phyloP scores from a whole-genome alignment of 306 rosid species.

The Betula pendula region DNA sequence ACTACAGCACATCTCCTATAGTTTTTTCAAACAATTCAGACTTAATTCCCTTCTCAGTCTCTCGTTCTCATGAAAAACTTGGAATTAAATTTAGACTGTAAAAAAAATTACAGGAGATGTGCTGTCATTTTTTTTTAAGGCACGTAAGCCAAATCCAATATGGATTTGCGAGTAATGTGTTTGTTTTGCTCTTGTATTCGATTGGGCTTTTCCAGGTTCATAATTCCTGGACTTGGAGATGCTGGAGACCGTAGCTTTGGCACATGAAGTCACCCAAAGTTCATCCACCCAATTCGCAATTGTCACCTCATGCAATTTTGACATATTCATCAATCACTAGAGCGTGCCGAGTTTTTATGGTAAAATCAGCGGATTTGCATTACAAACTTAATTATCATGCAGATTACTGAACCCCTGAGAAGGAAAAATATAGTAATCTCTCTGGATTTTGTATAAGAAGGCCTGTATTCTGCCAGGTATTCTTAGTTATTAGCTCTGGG shows the following conservation, averaged over 20 bases:
- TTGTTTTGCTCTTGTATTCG: neutral
- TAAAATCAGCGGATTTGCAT: neutral
- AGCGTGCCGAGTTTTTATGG: neutral
- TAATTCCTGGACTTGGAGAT: constrained; percentile 97
- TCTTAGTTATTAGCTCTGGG: neutral
- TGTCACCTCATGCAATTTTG: constrained; percentile 36
- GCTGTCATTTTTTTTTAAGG: no score
- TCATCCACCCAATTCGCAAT: neutral
- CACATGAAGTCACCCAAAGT: constrained; percentile 39
- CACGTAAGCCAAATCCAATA: no score
- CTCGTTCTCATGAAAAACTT: no score
- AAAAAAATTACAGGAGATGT: no score
- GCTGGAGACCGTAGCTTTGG: constrained; percentile 97
- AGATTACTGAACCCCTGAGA: neutral
- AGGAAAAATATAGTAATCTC: neutral
- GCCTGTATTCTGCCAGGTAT: neutral
- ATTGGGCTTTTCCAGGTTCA: constrained; percentile 53
- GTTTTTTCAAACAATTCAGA: no score
- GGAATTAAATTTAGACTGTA: no score
- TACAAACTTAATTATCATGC: neutral
- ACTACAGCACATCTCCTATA: no score
- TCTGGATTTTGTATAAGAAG: neutral
- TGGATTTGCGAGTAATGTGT: neutral
- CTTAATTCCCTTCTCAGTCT: no score
- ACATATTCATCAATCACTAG: neutral